Evolutionary conservation across 2,329 filamentous ascomycete species (phyloP), one percentile per base, ranked within the genome.

Genomic region (Fusarium domesticum): DNA sequence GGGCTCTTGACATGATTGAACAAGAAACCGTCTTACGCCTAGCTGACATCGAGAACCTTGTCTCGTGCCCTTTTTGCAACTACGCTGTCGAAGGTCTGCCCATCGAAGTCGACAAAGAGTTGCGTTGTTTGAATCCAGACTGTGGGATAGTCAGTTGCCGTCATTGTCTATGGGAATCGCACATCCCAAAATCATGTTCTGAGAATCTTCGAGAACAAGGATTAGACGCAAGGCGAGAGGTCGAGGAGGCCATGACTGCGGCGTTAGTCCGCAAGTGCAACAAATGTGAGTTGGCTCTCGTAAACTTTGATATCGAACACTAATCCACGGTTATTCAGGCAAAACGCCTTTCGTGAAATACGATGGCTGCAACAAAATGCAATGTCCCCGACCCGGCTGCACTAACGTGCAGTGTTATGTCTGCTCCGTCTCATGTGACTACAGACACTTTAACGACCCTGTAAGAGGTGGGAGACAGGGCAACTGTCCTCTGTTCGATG

Each of bases 161-260:
- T 5, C 71, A 84, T 2, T 95, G 89, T 66, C 76, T 78, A 23
- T 68, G 74, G 39, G 75, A 81, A 36, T 84, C 84, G 0, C 89
- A 95, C 58, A 74, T 89, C 10, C 88, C 89, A 0, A 74, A 80
- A 49, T 83, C 76, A 1, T 95, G 89, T 56, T 76, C 81, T 25
- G 85, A 93, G 59, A 76, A 74, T 30, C 76, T 76, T 32, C 71
- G 66, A 16, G 81, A 88, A 2, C 75, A 74, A 31, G 80, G 82
- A 1, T 61, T 83, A 6, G 75, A 76, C 4, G 72, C 78, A 15
- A 80, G 86, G 14, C 85, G 85, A 51, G 65, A 73, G 4, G 80
- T 95, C 20, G 89, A 95, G 64, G 89, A 95, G 63, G 89, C 88
- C 16, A 92, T 91, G 85, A 89, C 86, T 3, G 76, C 78, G 14